Evolutionary conservation across 371 early-diverging fungal species (phyloP).

Genomic region (Lichtheimia ornata): DNA sequence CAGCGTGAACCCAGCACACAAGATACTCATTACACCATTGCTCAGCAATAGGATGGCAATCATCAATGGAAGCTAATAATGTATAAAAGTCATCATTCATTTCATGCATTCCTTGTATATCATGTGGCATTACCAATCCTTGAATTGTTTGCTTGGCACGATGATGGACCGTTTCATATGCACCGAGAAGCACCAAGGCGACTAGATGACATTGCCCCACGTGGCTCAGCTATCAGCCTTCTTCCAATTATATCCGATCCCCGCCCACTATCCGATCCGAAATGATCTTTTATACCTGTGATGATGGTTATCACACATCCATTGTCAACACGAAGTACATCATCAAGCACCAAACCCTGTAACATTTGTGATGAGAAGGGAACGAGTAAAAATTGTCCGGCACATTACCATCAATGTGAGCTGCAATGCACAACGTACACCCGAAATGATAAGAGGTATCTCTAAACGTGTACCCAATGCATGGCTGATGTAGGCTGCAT

Average conservation of each 20-base stretch:
- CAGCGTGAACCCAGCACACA: slow-evolving; percentile 68
- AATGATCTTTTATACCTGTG: slow-evolving; percentile 7
- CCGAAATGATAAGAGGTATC: slow-evolving; percentile 6
- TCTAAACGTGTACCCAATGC: slow-evolving; percentile 4
- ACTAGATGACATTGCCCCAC: not conserved
- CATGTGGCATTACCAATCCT: slow-evolving; percentile 4
- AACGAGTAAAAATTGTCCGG: not conserved
- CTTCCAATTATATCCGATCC: too few relatives aligned
- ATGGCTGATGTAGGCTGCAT: slow-evolving; percentile 10
- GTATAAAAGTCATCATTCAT: not conserved
- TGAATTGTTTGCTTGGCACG: slow-evolving; percentile 3
- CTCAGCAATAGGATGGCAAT: slow-evolving; percentile 48
- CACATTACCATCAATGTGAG: slow-evolving; percentile 11
- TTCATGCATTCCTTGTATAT: not conserved
- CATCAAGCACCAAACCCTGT: slow-evolving; percentile 13
- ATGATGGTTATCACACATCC: slow-evolving; percentile 1
- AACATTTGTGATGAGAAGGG: not conserved
- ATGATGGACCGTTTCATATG: slow-evolving; percentile 15
- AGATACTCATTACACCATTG: slow-evolving; percentile 44
- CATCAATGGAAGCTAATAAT: slow-evolving; percentile 46
- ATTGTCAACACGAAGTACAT: slow-evolving; percentile 8
- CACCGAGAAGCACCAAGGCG: slow-evolving; percentile 11
- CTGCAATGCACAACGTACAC: slow-evolving; percentile 15
- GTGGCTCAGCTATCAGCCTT: too few relatives aligned
- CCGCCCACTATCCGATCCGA: too few relatives aligned